Base-by-base conservation (phyloP, 371 early-diverging fungal species). In the Actinomortierella wolfii region DNA sequence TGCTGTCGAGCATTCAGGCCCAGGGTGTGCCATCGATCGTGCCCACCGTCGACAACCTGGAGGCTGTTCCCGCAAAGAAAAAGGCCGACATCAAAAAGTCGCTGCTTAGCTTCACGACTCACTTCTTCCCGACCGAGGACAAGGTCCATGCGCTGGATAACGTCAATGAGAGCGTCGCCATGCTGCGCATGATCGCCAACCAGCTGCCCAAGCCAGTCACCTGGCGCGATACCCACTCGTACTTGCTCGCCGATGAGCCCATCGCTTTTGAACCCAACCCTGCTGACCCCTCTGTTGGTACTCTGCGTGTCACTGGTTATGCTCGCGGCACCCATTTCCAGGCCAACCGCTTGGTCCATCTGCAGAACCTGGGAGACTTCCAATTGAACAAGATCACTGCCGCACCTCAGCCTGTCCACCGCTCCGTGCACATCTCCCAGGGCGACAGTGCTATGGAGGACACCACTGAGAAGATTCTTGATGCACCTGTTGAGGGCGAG, bases 141-240 rank as follows among this genome's bases (percentile, higher is more conserved):
- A 91, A 89, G 59, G 68, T 94, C 40, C 89, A 81, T 56, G 74
- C 87, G 6, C 61, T 85, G 23, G 89, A 90, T 59, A 80, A 68
- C 17, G 67, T 79, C 6, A 49, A 75, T 24, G 86, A 84, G 43
- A 42, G 56, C 9, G 58, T 85, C 54, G 81, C 77, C 41, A 76
- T 88, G 4, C 65, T 93, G 55, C 84, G 94, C 47, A 80, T 70
- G 64, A 79, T 94, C 46, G 84, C 92, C 15, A 79, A 86, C 9
- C 91, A 92, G 61, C 74, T 85, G 41, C 95, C 95, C 44, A 92
- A 89, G 71, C 78, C 82, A 21, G 71, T 94, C 60, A 78, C 77
- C 15, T 97, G 97, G 97, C 86, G 98, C 55, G 95, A 96, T 59
- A 78, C 83, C 20, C 92, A 92, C 64, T 89, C 95, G 15, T 97